Evolutionary conservation across 495 filamentous ascomycete genomes (phyloP), one percentile per base, ranked within the genome.

Genomic region (Aspergillus nidulans): DNA sequence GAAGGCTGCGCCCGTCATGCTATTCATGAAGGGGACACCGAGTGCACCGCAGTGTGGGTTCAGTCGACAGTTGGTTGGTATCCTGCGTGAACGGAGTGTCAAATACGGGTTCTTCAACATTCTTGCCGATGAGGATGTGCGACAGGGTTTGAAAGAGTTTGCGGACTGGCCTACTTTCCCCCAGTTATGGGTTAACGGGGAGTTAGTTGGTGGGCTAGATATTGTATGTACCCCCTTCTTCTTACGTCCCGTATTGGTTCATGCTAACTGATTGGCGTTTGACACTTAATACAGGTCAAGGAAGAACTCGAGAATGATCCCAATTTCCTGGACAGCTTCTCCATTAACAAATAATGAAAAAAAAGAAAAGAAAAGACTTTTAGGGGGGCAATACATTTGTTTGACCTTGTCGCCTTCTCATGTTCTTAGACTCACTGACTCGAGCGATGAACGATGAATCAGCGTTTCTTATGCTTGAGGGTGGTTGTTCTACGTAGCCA

Each of bases 51-150:
- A 97, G 72, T 98, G 94, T 67, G 94, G 94, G 2, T 98, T 97
- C 75, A 94, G 88, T 58, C 80, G 92, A 49, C 90, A 96, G 73
- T 67, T 95, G 34, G 95, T 97, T 15, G 83, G 77, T 2, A 77
- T 97, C 32, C 73, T 97, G 53, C 83, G 94, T 53, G 91, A 96
- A 75, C 83, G 86, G 55, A 85, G 86, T 47, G 87, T 99, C 34
- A 88, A 92, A 66, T 99, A 97, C 71, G 95, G 94, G 6, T 97
- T 97, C 79, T 99, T 99, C 74, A 97, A 99, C 65, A 97, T 95
- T 58, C 72, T 99, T 50, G 94, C 94, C 58, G 94, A 99, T 70
- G 94, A 99, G 63, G 94, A 97, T 60, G 95, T 99, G 16, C 80
- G 94, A 34, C 92, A 97, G 74, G 94, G 94, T 5, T 70, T 99